phyloP scores from a whole-genome alignment of 1,139 yeast genomes.

The Saccharomyces hybrid region DNA sequence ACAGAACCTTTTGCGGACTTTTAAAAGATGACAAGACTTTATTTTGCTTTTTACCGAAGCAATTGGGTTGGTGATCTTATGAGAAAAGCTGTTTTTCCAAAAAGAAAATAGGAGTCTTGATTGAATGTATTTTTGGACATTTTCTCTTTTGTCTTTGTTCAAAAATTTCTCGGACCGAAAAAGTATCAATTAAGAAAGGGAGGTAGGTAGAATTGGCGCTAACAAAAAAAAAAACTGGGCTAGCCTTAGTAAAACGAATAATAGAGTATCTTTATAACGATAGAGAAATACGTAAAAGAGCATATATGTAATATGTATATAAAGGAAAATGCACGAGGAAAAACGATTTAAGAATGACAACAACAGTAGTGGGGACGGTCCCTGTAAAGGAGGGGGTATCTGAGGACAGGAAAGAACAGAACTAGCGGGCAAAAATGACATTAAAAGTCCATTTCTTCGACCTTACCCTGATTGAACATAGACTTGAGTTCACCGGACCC shows the following conservation, averaged over 20 bases:
- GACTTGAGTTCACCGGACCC: constrained; percentile 22
- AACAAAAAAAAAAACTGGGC: not conserved
- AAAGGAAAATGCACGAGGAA: not conserved
- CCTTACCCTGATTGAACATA: constrained; percentile 14
- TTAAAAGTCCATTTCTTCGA: constrained; percentile 16
- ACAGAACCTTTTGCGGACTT: not conserved
- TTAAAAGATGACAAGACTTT: not conserved
- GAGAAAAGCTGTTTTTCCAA: not conserved
- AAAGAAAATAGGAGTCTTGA: not conserved
- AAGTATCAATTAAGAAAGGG: not conserved
- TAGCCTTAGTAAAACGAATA: not conserved
- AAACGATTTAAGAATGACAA: not conserved
- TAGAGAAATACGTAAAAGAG: not conserved
- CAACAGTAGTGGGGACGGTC: not conserved
- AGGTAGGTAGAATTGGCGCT: not conserved
- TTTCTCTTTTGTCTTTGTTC: not conserved
- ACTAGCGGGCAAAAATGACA: not conserved
- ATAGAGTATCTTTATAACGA: not conserved
- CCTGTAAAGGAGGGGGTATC: not conserved
- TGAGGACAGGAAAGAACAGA: not conserved
- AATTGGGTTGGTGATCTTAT: not conserved
- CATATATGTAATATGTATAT: not conserved
- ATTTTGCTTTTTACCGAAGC: not conserved
- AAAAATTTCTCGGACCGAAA: not conserved
- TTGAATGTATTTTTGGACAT: not conserved